These are phyloP conservation scores for Rosa hybrid DNA, from an alignment of 331 rosid species.

Conservation along the genomic window DNA sequence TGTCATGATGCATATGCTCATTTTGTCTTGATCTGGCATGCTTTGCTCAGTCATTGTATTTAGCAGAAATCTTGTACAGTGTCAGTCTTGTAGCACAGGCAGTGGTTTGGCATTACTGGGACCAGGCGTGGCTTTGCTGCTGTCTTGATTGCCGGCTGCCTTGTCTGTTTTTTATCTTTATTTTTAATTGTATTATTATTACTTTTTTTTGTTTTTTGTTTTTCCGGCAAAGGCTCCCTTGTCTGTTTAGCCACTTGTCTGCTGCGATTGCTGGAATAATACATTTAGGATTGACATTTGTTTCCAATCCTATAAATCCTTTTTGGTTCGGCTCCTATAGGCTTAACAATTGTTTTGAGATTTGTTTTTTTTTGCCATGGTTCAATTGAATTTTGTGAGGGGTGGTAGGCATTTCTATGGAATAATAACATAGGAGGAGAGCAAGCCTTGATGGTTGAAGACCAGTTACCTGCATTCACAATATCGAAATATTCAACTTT, in stretches of 20 bases:
- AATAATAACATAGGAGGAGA: neutral
- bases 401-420: neutral
- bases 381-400: neutral
- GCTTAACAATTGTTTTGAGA: neutral
- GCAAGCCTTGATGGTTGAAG: neutral
- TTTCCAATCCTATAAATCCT: neutral
- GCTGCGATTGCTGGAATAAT: neutral
- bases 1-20: no score
- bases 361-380: neutral
- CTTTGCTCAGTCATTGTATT: neutral
- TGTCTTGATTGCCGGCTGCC: no score
- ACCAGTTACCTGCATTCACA: neutral
- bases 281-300: no score
- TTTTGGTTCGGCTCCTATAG: neutral
- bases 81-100: neutral
- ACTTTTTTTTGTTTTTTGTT: no score
- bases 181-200: no score
- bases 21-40: neutral
- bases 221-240: neutral
- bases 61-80: neutral
- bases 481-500: neutral
- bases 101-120: neutral
- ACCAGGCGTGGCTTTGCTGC: neutral
- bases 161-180: no score
- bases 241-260: neutral